These are phyloP conservation scores for Malus orientalis DNA, from an alignment of 306 rosid genomes.

Conservation along the genomic window DNA sequence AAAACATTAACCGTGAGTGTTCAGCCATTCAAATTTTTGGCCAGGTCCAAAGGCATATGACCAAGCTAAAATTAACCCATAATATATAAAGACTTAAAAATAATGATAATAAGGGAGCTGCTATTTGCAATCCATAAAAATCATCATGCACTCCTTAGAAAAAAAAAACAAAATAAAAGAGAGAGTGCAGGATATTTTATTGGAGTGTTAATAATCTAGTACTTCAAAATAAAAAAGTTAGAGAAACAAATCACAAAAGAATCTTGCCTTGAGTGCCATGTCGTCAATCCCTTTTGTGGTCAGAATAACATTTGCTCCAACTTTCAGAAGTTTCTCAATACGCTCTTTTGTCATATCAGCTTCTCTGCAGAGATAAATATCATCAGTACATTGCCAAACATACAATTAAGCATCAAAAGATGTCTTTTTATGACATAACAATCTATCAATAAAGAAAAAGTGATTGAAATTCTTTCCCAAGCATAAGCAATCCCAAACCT, in stretches of 20 bases:
- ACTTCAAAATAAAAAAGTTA: not conserved
- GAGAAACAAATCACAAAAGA: constrained; percentile 6
- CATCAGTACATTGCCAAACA: not conserved
- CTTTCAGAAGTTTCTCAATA: constrained; percentile 77
- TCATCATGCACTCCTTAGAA: too few relatives aligned
- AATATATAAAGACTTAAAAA: not conserved
- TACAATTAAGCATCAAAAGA: not conserved
- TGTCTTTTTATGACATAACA: not conserved
- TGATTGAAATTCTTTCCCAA: not conserved
- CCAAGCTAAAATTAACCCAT: not conserved
- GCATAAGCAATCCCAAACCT: not conserved
- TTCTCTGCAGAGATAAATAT: constrained; percentile 40
- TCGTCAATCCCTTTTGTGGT: constrained; percentile 98
- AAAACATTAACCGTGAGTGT: not conserved
- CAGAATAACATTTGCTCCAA: constrained; percentile 89
- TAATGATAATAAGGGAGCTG: not conserved
- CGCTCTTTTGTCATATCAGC: constrained; percentile 97
- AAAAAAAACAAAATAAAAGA: too few relatives aligned
- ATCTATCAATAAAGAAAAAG: too few relatives aligned
- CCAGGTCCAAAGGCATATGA: not conserved
- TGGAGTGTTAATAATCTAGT: not conserved
- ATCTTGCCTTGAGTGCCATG: constrained; percentile 87
- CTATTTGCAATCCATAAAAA: not conserved
- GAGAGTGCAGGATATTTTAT: not conserved
- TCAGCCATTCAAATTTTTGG: not conserved